phyloP scores from a whole-genome alignment of 2,329 filamentous ascomycete genomes.

The Trichophyton rubrum region DNA sequence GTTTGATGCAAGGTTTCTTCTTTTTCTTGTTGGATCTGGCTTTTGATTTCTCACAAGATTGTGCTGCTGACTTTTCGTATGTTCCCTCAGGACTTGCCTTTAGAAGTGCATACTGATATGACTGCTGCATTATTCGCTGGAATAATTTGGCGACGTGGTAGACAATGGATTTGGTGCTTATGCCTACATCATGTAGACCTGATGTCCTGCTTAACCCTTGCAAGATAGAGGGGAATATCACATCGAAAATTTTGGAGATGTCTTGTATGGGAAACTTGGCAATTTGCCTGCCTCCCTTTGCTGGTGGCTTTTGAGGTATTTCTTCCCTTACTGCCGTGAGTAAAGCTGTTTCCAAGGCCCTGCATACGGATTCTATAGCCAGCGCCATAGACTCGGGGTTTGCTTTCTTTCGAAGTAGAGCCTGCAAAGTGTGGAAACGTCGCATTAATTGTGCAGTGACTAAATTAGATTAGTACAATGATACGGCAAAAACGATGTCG shows the following conservation, averaged over 20 bases:
- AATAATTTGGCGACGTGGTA: constrained; percentile 28
- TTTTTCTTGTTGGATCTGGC: constrained; percentile 9
- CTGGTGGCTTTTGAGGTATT: neutral
- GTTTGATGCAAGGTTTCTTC: constrained; percentile 2
- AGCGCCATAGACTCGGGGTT: constrained; percentile 16
- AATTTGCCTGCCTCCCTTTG: neutral
- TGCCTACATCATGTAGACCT: constrained; percentile 8
- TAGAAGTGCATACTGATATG: constrained; percentile 17
- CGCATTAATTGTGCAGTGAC: constrained; percentile 23
- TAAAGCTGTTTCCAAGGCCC: constrained; percentile 18
- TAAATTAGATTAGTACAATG: constrained; percentile 8
- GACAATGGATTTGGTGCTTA: constrained; percentile 17
- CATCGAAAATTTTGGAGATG: neutral
- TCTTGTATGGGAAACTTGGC: constrained; percentile 4
- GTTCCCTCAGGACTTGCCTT: neutral
- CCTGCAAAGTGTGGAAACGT: constrained; percentile 25
- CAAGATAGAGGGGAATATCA: constrained; percentile 19
- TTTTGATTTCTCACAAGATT: constrained; percentile 11
- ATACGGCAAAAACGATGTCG: neutral
- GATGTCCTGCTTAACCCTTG: constrained; percentile 21
- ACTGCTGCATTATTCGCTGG: constrained; percentile 18
- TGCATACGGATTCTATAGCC: constrained; percentile 20
- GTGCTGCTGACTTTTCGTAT: constrained; percentile 4
- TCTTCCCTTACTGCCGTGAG: constrained; percentile 8
- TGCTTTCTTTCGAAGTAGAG: constrained; percentile 21